Conservation (phyloP, 768 basidiomycete species). For the Suillus brevipes region DNA sequence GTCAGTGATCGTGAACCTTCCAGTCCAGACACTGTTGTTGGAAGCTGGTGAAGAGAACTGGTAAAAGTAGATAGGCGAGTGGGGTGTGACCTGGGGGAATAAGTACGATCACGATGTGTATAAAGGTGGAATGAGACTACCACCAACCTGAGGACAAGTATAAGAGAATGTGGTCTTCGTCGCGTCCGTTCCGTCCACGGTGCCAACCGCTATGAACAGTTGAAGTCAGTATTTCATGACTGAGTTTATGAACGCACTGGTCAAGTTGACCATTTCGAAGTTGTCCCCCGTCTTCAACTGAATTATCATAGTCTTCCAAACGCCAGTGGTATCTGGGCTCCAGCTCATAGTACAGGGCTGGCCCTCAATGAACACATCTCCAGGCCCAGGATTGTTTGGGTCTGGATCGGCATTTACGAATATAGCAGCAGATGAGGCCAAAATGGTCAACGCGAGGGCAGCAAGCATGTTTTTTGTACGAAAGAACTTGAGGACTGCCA, state of each 20-base stretch:
- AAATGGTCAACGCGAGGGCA: constrained; percentile 14
- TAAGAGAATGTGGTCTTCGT: constrained; percentile 48
- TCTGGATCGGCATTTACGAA: constrained; percentile 54
- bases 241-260: constrained; percentile 47
- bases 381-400: constrained; percentile 63
- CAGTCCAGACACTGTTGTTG: constrained; percentile 58
- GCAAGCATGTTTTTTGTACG: constrained; percentile 21
- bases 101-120: constrained; percentile 5
- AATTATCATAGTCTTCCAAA: constrained; percentile 73
- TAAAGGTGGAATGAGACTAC: background rate
- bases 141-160: constrained; percentile 66
- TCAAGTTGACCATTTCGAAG: constrained; percentile 62
- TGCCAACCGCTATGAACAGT: constrained; percentile 56
- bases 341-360: constrained; percentile 56
- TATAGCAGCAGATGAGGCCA: constrained; percentile 34
- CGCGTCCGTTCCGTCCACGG: constrained; percentile 60
- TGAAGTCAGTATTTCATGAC: background rate
- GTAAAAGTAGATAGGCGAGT: constrained; percentile 78
- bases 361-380: constrained; percentile 58
- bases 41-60: constrained; percentile 59
- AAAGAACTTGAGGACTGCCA: constrained; percentile 2
- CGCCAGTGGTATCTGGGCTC: constrained; percentile 55
- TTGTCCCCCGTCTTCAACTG: constrained; percentile 83
- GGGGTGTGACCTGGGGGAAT: constrained; percentile 51
- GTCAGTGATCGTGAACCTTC: constrained; percentile 72